A percentile compares a stretch with the other conserved stretches of the same genome.
Evolutionary conservation across 2,329 filamentous ascomycete species (phyloP).

Genomic region (Plenodomus lindquistii): DNA sequence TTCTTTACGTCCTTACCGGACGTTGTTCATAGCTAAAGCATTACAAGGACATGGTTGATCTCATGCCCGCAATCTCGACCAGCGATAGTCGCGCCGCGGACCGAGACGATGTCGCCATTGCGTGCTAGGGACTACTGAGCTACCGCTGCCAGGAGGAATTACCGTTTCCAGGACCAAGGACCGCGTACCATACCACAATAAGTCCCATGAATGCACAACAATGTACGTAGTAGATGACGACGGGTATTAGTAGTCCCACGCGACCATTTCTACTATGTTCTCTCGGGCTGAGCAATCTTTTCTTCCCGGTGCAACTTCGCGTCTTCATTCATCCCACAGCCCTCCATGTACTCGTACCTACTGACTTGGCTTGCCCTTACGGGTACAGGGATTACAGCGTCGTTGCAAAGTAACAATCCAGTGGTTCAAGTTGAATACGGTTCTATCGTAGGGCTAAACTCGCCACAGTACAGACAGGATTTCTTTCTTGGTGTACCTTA

Average conservation of each 20-base stretch:
- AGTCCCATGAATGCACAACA: background rate
- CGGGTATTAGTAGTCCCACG: background rate
- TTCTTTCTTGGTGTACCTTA: slow-evolving; percentile 56
- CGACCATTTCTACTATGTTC: background rate
- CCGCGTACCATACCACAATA: background rate
- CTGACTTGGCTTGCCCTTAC: background rate
- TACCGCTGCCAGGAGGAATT: background rate
- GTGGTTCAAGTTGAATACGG: slow-evolving; percentile 46
- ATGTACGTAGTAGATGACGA: background rate
- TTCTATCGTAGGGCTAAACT: slow-evolving; percentile 43
- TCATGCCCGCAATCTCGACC: too few species aligned
- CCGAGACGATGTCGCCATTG: background rate
- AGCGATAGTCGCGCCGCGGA: too few species aligned
- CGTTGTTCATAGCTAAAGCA: too few species aligned
- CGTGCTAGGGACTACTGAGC: background rate
- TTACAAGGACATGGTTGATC: too few species aligned
- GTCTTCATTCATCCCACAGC: too few species aligned
- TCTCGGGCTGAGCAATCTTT: background rate
- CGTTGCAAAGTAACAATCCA: slow-evolving; percentile 11
- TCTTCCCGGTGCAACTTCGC: background rate
- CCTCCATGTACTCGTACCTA: too few species aligned
- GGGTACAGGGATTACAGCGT: background rate
- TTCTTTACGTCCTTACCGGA: too few species aligned
- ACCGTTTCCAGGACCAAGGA: background rate
- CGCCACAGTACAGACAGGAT: slow-evolving; percentile 46